Evolutionary conservation across 257 asterid genomes (phyloP), one percentile per base, ranked within the genome.

Genomic region (Vinca minor): DNA sequence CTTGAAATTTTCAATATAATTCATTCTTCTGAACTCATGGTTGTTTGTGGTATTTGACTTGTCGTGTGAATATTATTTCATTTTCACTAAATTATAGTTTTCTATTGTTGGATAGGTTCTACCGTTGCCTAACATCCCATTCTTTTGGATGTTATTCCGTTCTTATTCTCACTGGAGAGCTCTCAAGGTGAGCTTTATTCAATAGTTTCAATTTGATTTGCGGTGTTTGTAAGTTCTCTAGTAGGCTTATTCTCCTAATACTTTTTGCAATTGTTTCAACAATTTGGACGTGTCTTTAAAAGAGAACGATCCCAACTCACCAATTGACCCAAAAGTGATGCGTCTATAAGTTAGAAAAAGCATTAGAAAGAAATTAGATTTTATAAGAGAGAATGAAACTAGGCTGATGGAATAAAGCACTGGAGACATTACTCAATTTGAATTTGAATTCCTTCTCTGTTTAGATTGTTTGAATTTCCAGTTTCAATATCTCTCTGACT

Each of bases 151-250:
- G 79, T 80, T 85, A 68, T 93, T 85, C 79, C 97, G 99, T 9
- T 72, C 99, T 35, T 93, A 93, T 77, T 93, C 97, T 60, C 96
- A 93, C 79, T 93, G 96, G 94, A 87, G 96, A 84, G 97, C 99
- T 71, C 86, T 94, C 62, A 94, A 87, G 96, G 98, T 87, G 54
- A 70, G 76, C 15, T 56, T 17, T 32, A 12, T 31, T 69, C 5
- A 9, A 1, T 42, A 28, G 64, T 28, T 69, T n/a, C 62, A 25
- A 57, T 18, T 23, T 56, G 47, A 58, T 64, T 15, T n/a, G 58
- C 12, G 1, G 8, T 54, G 46, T 29, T 28, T 34, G 36, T 14
- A 9, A 26, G 34, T 49, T 36, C 59, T 49, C 38, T 36, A 0
- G 59, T 14, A 4, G 59, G 25, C 38, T 6, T 20, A 47, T 48